Conservation (phyloP, 2,329 filamentous ascomycete genomes). For the Claviceps sp. region DNA sequence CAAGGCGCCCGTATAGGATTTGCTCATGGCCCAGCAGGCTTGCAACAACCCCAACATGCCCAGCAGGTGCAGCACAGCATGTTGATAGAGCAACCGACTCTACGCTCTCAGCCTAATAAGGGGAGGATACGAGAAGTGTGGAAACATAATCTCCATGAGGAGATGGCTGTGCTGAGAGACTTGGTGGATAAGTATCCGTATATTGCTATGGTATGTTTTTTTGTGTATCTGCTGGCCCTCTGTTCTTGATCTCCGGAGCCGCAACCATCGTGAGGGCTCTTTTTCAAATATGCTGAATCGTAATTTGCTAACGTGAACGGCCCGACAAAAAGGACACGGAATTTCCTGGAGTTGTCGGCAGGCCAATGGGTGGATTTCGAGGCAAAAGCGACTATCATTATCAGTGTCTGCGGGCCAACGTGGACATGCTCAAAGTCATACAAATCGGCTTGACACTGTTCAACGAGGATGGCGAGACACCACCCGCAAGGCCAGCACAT, state of each 20-base stretch:
- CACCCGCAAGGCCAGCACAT: slow-evolving; percentile 51
- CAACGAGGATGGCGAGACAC: slow-evolving; percentile 77
- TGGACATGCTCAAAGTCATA: slow-evolving; percentile 94
- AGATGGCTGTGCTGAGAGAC: slow-evolving; percentile 73
- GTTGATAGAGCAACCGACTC: slow-evolving; percentile 28
- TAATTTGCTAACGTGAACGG: slow-evolving; percentile 5
- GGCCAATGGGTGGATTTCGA: slow-evolving; percentile 87
- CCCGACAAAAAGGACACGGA: slow-evolving; percentile 64
- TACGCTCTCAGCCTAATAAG: slow-evolving; percentile 47
- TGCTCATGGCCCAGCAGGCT: slow-evolving; percentile 48
- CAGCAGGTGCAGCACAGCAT: slow-evolving; percentile 26
- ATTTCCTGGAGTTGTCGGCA: slow-evolving; percentile 92
- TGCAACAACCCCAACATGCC: slow-evolving; percentile 45
- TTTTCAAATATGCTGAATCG: neutral
- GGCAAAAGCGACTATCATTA: slow-evolving; percentile 98
- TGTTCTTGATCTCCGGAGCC: neutral
- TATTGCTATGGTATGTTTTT: slow-evolving; percentile 76
- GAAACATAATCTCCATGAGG: slow-evolving; percentile 80
- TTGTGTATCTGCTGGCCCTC: neutral
- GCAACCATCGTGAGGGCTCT: too few relatives aligned
- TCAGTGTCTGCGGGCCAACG: slow-evolving; percentile 91
- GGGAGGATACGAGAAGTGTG: slow-evolving; percentile 90
- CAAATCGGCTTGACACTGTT: slow-evolving; percentile 93
- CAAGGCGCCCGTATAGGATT: slow-evolving; percentile 84
- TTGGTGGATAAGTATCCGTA: slow-evolving; percentile 86